These are phyloP conservation scores for Zymoseptoria pseudotritici DNA, from an alignment of 2,329 filamentous ascomycete genomes.

Conservation along the genomic window DNA sequence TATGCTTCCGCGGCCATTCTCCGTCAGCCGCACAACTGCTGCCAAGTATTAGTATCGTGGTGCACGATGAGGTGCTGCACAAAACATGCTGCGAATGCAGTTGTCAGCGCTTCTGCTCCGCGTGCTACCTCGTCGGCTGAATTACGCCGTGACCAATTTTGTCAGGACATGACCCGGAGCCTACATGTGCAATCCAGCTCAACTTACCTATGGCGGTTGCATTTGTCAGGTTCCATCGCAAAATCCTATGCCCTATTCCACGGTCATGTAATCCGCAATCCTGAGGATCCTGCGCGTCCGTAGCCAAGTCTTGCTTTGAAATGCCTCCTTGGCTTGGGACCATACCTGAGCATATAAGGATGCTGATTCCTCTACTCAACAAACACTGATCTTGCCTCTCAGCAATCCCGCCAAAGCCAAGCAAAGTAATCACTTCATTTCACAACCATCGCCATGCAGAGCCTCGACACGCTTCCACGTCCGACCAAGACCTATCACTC, in stretches of 20 bases:
- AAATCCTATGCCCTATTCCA: background rate
- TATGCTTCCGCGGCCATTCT: background rate
- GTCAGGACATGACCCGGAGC: too few species aligned
- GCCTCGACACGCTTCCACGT: constrained; percentile 9
- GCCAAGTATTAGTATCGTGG: background rate
- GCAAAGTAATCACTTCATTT: too few species aligned
- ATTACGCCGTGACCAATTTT: background rate
- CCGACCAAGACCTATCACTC: constrained; percentile 18
- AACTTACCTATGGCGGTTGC: background rate
- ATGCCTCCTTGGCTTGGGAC: background rate
- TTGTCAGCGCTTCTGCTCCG: background rate
- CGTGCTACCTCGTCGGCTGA: background rate
- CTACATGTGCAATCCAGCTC: too few species aligned
- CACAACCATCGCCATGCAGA: background rate
- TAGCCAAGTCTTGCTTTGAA: background rate
- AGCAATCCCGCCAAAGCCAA: background rate
- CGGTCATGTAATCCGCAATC: background rate
- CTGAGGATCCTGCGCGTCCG: background rate
- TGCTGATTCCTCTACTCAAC: background rate
- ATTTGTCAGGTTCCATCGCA: background rate
- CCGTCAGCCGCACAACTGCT: background rate
- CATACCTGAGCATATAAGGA: background rate
- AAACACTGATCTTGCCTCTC: background rate
- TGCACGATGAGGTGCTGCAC: background rate
- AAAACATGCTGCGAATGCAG: background rate